A percentile compares a stretch with the other conserved stretches of the same genome.
Evolutionary conservation across 2,329 filamentous ascomycete genomes (phyloP).

Genomic region (Ilyonectria sp.): DNA sequence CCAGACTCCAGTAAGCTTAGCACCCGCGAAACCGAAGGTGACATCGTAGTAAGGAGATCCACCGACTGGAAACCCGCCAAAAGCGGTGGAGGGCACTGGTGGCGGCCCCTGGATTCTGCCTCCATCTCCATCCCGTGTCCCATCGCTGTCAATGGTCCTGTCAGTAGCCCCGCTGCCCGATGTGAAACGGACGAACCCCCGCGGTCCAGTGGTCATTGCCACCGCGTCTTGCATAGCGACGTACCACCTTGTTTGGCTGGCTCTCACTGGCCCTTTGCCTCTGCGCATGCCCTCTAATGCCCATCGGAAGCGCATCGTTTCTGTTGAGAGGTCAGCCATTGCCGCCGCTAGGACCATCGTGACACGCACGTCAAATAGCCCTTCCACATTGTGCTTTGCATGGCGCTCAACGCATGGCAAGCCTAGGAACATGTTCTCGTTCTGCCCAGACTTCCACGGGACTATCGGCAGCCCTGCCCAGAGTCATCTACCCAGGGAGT

Average conservation of each 20-base stretch:
- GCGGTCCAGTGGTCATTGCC: constrained; percentile 17
- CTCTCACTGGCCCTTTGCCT: constrained; percentile 6
- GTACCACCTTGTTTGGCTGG: constrained; percentile 21
- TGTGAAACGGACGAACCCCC: constrained; percentile 23
- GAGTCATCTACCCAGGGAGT: constrained; percentile 32
- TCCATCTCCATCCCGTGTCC: constrained; percentile 21
- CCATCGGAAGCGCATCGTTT: constrained; percentile 36
- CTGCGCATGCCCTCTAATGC: constrained; percentile 30
- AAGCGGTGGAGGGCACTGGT: constrained; percentile 5
- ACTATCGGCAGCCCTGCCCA: constrained; percentile 2
- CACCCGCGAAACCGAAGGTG: constrained; percentile 16
- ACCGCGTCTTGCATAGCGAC: constrained; percentile 17
- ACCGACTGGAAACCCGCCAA: constrained; percentile 28
- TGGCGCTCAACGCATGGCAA: constrained; percentile 16
- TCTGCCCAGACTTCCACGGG: constrained; percentile 2
- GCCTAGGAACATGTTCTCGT: constrained; percentile 19
- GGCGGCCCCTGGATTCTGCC: constrained; percentile 17
- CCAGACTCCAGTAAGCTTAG: constrained; percentile 20
- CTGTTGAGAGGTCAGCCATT: constrained; percentile 14
- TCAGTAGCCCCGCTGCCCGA: constrained; percentile 1
- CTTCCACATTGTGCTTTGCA: constrained; percentile 13
- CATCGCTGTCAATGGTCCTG: constrained; percentile 9
- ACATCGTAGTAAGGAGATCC: constrained; percentile 22
- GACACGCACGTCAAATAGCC: constrained; percentile 21
- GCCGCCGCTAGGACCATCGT: constrained; percentile 20